phyloP scores from a whole-genome alignment of 495 filamentous ascomycete species.

The Chaetomium cochliodes region DNA sequence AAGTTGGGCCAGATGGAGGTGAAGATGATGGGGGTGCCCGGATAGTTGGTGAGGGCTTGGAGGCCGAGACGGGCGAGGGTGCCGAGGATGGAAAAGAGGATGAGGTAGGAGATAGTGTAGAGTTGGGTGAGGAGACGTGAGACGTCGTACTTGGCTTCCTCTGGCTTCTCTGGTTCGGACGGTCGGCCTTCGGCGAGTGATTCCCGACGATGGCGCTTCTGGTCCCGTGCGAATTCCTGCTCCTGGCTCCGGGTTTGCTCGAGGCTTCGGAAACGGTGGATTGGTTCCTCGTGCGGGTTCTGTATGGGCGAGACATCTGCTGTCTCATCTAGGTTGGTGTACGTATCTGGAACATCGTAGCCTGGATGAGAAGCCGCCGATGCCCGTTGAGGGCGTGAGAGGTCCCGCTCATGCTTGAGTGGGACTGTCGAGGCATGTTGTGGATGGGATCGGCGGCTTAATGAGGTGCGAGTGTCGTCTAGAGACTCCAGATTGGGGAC shows the following conservation, averaged over 20 bases:
- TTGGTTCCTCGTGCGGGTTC: conserved; percentile 42
- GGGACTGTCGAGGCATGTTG: not conserved
- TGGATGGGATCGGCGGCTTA: not conserved
- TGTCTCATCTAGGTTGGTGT: conserved; percentile 52
- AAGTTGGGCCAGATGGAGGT: conserved; percentile 89
- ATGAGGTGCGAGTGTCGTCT: conserved; percentile 7
- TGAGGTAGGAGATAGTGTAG: conserved; percentile 76
- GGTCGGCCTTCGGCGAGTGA: conserved; percentile 15
- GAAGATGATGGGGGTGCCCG: conserved; percentile 70
- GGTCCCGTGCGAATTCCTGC: conserved; percentile 25
- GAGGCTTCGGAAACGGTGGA: conserved; percentile 31
- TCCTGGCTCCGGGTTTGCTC: conserved; percentile 33
- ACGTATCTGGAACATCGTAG: conserved; percentile 50
- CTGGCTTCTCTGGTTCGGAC: conserved; percentile 17
- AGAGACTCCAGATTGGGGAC: conserved; percentile 16
- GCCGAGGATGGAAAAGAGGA: conserved; percentile 83
- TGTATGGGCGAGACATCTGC: conserved; percentile 45
- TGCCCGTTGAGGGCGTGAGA: conserved; percentile 6
- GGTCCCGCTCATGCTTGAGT: not conserved
- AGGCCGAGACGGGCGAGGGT: conserved; percentile 83
- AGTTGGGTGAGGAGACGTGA: conserved; percentile 66
- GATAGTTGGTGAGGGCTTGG: conserved; percentile 77
- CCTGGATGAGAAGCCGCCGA: conserved; percentile 24
- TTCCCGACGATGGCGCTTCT: conserved; percentile 10
- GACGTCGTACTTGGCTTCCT: conserved; percentile 18